Evolutionary conservation across 345 rosid genomes (phyloP).

Genomic region (Eutrema japonicum): DNA sequence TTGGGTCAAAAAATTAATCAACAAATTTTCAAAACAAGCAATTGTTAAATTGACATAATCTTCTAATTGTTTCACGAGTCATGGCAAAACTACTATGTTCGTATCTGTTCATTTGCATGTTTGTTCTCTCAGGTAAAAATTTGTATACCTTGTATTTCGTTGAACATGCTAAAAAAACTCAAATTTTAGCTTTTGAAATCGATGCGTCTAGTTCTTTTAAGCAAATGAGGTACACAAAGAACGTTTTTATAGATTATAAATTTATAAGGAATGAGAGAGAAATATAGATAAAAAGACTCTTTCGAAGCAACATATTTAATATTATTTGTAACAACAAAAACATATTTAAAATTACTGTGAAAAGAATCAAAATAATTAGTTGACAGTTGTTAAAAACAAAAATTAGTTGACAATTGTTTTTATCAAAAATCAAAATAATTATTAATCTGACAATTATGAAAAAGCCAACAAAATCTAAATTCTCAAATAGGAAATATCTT

Average conservation of each 20-base stretch:
- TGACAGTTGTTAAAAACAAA: too few relatives aligned
- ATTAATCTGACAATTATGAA: too few relatives aligned
- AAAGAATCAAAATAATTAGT: too few relatives aligned
- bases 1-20: neutral
- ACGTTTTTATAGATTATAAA: neutral
- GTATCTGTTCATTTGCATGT: conserved; percentile 11
- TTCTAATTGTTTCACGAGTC: neutral
- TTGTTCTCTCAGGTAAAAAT: conserved; percentile 8
- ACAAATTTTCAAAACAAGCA: conserved; percentile 13
- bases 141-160: neutral
- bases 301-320: too few relatives aligned
- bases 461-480: too few relatives aligned
- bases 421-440: too few relatives aligned
- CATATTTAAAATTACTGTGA: too few relatives aligned
- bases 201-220: neutral
- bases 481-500: too few relatives aligned
- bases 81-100: conserved; percentile 12
- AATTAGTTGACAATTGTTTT: too few relatives aligned
- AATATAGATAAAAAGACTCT: too few relatives aligned
- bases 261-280: neutral
- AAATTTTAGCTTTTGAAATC: neutral
- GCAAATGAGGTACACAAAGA: neutral
- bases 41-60: neutral
- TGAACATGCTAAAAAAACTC: neutral
- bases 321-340: too few relatives aligned